Evolutionary conservation across 495 filamentous ascomycete genomes (phyloP).

Genomic region (Penicillium egyptiacum): DNA sequence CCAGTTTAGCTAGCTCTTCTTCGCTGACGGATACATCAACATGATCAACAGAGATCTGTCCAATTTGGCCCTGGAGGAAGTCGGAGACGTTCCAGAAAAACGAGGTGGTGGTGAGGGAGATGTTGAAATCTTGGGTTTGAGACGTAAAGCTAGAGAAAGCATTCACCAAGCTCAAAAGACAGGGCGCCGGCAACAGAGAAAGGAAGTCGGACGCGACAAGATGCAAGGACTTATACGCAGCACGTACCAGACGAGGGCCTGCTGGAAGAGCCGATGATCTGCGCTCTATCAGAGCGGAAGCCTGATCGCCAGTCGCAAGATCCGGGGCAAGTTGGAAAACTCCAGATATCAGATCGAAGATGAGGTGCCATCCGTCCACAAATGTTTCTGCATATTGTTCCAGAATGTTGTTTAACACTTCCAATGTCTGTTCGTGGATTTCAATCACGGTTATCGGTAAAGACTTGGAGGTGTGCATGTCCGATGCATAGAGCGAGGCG

Average conservation of each 20-base stretch:
- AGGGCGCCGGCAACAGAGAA: slow-evolving; percentile 70
- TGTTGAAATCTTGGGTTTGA: slow-evolving; percentile 90
- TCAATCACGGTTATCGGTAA: slow-evolving; percentile 61
- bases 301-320: slow-evolving; percentile 20
- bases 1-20: slow-evolving; percentile 36
- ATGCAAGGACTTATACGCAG: slow-evolving; percentile 84
- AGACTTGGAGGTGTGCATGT: slow-evolving; percentile 30
- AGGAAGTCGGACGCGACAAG: slow-evolving; percentile 95
- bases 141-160: slow-evolving; percentile 83
- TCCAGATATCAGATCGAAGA: slow-evolving; percentile 81
- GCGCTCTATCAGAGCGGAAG: slow-evolving; percentile 19
- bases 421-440: slow-evolving; percentile 78
- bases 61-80: slow-evolving; percentile 61
- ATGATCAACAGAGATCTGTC: slow-evolving; percentile 43
- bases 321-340: slow-evolving; percentile 61
- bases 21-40: slow-evolving; percentile 44
- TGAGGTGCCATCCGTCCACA: slow-evolving; percentile 75
- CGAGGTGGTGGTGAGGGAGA: slow-evolving; percentile 88
- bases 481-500: slow-evolving; percentile 47
- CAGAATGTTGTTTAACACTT: slow-evolving; percentile 75
- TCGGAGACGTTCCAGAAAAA: slow-evolving; percentile 96
- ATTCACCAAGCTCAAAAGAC: slow-evolving; percentile 81
- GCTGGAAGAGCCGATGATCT: slow-evolving; percentile 45
- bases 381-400: slow-evolving; percentile 88
- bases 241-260: slow-evolving; percentile 72